Evolutionary conservation across 2,329 filamentous ascomycete species (phyloP).

Genomic region (Fusarium sp.): DNA sequence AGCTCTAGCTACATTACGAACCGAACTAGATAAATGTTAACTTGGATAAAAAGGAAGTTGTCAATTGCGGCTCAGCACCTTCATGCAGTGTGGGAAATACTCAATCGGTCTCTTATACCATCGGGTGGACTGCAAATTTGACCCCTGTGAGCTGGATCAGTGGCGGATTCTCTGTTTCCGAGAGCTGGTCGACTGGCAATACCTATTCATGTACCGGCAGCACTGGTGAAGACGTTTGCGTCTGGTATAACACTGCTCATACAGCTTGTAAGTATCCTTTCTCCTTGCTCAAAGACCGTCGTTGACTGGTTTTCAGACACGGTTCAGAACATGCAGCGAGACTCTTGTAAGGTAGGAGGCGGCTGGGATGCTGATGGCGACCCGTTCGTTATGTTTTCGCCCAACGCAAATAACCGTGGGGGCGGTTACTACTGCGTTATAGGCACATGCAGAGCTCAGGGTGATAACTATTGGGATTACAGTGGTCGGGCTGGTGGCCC

Average conservation of each 20-base stretch:
- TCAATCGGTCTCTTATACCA: neutral
- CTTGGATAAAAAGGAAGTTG: neutral
- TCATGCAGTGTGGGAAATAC: neutral
- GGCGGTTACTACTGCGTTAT: slow-evolving; percentile 8
- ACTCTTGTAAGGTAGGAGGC: too few relatives aligned
- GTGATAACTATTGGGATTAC: slow-evolving; percentile 3
- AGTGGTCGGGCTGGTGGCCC: slow-evolving; percentile 1
- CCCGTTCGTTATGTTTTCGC: neutral
- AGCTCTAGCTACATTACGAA: neutral
- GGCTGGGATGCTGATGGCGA: neutral
- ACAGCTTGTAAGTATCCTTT: neutral
- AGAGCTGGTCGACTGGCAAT: slow-evolving; percentile 1
- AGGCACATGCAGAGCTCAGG: slow-evolving; percentile 1
- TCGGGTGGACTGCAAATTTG: neutral
- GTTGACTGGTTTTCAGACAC: neutral
- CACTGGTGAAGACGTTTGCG: neutral
- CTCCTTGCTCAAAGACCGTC: neutral
- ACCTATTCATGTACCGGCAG: neutral
- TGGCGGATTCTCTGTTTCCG: neutral
- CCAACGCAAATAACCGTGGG: neutral
- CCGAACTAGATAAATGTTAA: neutral
- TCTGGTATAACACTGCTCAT: slow-evolving; percentile 7
- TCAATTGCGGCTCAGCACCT: neutral
- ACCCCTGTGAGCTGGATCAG: neutral
- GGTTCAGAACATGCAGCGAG: neutral